Evolutionary conservation across 805 yeast species (phyloP).

Genomic region (Yamadazyma philogaea): DNA sequence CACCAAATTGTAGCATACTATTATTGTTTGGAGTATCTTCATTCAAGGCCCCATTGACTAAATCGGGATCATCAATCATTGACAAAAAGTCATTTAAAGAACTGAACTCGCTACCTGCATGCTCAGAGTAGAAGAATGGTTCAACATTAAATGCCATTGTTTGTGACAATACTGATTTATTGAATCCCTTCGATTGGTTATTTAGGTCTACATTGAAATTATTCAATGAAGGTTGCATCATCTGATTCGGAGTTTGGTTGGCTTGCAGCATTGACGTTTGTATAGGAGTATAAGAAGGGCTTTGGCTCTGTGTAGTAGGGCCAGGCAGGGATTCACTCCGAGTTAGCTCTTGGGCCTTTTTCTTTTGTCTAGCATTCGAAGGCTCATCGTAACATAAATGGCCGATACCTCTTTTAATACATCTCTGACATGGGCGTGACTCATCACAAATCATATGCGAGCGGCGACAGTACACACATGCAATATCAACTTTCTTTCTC

Average conservation of each 20-base stretch:
- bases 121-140: conserved; percentile 84
- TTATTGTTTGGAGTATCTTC: conserved; percentile 21
- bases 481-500: conserved; percentile 55
- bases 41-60: conserved; percentile 47
- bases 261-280: conserved; percentile 1
- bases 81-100: conserved; percentile 85
- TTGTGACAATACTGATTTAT: conserved; percentile 34
- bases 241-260: neutral
- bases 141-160: conserved; percentile 52
- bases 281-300: neutral
- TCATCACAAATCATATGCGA: conserved; percentile 94
- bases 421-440: conserved; percentile 70
- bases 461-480: conserved; percentile 89
- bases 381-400: conserved; percentile 83
- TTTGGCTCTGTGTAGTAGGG: neutral
- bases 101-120: conserved; percentile 88
- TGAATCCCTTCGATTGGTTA: conserved; percentile 10
- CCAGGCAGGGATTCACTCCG: conserved; percentile 10
- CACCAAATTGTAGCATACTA: conserved; percentile 23
- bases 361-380: conserved; percentile 39
- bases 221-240: neutral
- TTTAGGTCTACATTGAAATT: neutral
- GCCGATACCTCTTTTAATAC: conserved; percentile 83
- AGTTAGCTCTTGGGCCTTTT: conserved; percentile 30
- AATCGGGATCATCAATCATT: conserved; percentile 83